These are phyloP conservation scores for Raphanus sativus DNA, from an alignment of 345 rosid genomes.

Conservation along the genomic window DNA sequence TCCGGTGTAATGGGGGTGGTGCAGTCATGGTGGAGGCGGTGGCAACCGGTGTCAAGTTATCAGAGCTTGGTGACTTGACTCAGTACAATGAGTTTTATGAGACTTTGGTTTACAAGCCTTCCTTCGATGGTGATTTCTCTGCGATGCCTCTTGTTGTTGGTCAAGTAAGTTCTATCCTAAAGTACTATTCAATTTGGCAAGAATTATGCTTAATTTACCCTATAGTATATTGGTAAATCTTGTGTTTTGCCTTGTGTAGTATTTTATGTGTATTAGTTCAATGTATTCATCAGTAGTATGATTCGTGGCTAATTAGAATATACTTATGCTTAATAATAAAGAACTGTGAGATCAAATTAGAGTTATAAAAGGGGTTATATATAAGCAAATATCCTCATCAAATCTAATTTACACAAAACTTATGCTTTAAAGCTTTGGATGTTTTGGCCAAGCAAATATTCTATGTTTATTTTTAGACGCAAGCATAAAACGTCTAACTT, in stretches of 20 bases:
- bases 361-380: not conserved
- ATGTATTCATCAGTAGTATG: constrained; percentile 7
- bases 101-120: constrained; percentile 54
- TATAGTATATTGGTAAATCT: not conserved
- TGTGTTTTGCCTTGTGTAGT: not conserved
- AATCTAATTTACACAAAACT: not conserved
- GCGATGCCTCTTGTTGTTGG: constrained; percentile 67
- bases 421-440: not conserved
- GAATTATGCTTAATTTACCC: not conserved
- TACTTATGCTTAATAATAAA: not conserved
- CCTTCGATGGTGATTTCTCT: constrained; percentile 42
- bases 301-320: not conserved
- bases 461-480: not conserved
- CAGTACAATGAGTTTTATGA: constrained; percentile 54
- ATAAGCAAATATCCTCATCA: not conserved
- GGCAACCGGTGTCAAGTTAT: constrained; percentile 42
- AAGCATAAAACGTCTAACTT: not conserved
- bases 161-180: constrained; percentile 40
- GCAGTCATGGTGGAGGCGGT: constrained; percentile 58
- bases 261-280: constrained; percentile 7
- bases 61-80: constrained; percentile 59
- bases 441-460: not conserved
- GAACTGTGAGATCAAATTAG: not conserved
- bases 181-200: not conserved
- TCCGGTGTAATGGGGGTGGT: constrained; percentile 58